These are phyloP conservation scores for Arabidopsis lyrata DNA, from an alignment of 441 rosid genomes.

Conservation along the genomic window DNA sequence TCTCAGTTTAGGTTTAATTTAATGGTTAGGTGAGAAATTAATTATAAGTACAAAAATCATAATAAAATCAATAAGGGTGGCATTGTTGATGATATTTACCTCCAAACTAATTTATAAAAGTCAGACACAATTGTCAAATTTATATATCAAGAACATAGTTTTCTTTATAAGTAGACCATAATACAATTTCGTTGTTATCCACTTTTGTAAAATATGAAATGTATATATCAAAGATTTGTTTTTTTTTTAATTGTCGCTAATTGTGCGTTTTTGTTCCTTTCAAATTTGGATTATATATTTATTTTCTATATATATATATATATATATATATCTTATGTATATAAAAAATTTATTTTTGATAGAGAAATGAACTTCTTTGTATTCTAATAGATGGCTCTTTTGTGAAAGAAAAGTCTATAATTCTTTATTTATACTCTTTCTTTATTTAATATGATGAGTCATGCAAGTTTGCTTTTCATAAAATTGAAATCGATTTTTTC, in stretches of 20 bases:
- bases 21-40: background rate
- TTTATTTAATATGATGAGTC: constrained; percentile 23
- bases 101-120: too few relatives aligned
- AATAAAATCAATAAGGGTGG: background rate
- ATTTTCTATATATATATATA: too few relatives aligned
- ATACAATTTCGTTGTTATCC: constrained; percentile 25
- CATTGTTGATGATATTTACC: background rate
- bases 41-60: too few relatives aligned
- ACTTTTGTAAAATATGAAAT: constrained; percentile 19
- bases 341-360: background rate
- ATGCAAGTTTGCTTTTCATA: constrained; percentile 38
- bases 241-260: background rate
- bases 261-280: background rate
- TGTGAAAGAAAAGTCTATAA: constrained; percentile 10
- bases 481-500: constrained; percentile 24
- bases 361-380: background rate
- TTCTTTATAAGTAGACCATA: background rate
- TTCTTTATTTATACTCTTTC: background rate
- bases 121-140: constrained; percentile 9
- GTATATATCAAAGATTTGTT: constrained; percentile 4
- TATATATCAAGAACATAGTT: too few relatives aligned
- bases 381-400: constrained; percentile 23
- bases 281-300: background rate
- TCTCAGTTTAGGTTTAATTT: background rate
- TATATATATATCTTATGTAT: background rate